phyloP scores from a whole-genome alignment of 768 basidiomycete genomes.

The Tulasnella sp. region DNA sequence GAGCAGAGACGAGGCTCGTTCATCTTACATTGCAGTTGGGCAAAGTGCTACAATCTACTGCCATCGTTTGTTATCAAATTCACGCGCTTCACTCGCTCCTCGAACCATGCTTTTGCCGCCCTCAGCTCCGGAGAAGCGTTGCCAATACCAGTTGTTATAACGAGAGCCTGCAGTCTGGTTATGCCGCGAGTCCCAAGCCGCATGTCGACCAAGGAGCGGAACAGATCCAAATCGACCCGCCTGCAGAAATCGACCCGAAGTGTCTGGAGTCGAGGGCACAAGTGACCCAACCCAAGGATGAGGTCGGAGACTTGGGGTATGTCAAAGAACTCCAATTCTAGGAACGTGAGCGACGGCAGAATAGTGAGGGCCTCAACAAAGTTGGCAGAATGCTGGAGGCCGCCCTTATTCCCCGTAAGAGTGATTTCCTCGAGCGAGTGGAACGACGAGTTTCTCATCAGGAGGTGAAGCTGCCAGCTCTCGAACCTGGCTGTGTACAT shows the following conservation, averaged over 20 bases:
- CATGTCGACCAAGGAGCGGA: neutral
- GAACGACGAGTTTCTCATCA: neutral
- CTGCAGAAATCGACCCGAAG: neutral
- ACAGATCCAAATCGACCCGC: neutral
- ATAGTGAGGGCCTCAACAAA: neutral
- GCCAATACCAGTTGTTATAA: neutral
- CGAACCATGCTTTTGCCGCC: neutral
- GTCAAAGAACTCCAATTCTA: neutral
- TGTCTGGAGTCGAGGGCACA: neutral
- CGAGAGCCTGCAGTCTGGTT: neutral
- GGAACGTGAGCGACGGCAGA: neutral
- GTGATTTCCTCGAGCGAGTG: neutral
- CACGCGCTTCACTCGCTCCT: neutral
- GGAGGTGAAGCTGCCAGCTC: neutral
- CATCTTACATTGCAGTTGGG: too few relatives aligned
- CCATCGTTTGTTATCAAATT: neutral
- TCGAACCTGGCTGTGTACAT: neutral
- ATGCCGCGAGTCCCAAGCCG: neutral
- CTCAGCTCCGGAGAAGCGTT: neutral
- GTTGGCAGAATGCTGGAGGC: neutral
- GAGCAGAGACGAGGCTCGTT: too few relatives aligned
- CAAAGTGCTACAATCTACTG: too few relatives aligned
- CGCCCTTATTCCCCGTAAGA: neutral
- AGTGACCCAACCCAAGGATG: neutral
- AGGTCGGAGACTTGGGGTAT: neutral